Conservation (phyloP, 441 rosid species). For the Daphne laureola region DNA sequence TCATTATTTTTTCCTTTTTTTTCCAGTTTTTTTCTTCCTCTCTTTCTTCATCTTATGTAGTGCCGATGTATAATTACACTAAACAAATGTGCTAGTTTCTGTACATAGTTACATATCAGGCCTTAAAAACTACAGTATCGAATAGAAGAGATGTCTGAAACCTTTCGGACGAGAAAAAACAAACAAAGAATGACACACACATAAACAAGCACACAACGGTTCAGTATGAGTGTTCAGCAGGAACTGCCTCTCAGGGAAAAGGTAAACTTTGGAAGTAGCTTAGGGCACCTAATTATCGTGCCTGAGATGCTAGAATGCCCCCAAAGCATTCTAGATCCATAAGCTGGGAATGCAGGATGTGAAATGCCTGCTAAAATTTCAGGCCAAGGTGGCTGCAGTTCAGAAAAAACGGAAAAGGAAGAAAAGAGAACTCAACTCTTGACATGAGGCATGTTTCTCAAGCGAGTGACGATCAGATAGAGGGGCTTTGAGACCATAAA, state of each 20-base stretch:
- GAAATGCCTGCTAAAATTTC: constrained; percentile 60
- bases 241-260: constrained; percentile 23
- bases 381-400: constrained; percentile 77
- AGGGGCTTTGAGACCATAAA: constrained; percentile 17
- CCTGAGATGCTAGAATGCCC: constrained; percentile 63
- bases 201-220: constrained; percentile 32
- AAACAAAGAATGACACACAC: constrained; percentile 46
- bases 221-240: constrained; percentile 26
- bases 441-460: constrained; percentile 21
- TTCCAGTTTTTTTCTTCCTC: constrained; percentile 20
- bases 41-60: constrained; percentile 46
- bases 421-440: constrained; percentile 22
- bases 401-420: constrained; percentile 26
- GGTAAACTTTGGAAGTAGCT: constrained; percentile 27
- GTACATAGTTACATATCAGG: constrained; percentile 61
- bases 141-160: constrained; percentile 34
- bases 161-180: constrained; percentile 26
- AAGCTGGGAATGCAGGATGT: constrained; percentile 57
- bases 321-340: constrained; percentile 55
- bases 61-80: constrained; percentile 71
- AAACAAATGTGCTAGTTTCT: constrained; percentile 43
- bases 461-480: constrained; percentile 14
- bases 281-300: constrained; percentile 43
- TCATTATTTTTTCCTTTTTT: constrained; percentile 16
- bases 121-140: constrained; percentile 39